Conservation (phyloP, 2,329 filamentous ascomycete genomes). For the Ampelomyces quisqualis region DNA sequence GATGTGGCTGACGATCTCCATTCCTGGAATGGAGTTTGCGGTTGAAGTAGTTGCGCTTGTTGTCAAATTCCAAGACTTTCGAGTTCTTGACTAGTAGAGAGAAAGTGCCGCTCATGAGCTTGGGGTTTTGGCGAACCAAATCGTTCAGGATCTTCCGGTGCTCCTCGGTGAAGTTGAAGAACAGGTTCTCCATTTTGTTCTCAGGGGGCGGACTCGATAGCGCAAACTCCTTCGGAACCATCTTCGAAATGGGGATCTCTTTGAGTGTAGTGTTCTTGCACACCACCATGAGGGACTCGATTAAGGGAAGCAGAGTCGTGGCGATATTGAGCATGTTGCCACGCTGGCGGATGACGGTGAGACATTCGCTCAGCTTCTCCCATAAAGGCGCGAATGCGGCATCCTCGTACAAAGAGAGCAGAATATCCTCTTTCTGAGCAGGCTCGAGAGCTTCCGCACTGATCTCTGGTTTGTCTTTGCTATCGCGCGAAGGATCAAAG, state of each 20-base stretch:
- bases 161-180: constrained; percentile 97
- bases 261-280: constrained; percentile 94
- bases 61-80: constrained; percentile 98
- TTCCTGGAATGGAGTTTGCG: constrained; percentile 81
- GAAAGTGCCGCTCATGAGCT: constrained; percentile 98
- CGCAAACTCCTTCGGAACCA: constrained; percentile 63
- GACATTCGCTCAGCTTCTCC: constrained; percentile 85
- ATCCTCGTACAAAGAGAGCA: constrained; percentile 87
- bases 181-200: constrained; percentile 79
- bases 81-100: constrained; percentile 96
- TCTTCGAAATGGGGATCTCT: constrained; percentile 56
- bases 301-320: constrained; percentile 88
- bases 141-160: constrained; percentile 98
- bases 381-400: constrained; percentile 87
- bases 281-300: constrained; percentile 97
- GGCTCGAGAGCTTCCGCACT: constrained; percentile 55
- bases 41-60: constrained; percentile 99
- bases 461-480: constrained; percentile 49
- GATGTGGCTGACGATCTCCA: constrained; percentile 66
- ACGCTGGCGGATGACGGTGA: constrained; percentile 83
- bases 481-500: constrained; percentile 76
- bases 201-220: constrained; percentile 77
- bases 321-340: constrained; percentile 97
- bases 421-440: constrained; percentile 76
- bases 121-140: constrained; percentile 92